A percentile compares a stretch with the other conserved stretches of the same genome.
These are phyloP conservation scores for Mucor saturninus DNA, from an alignment of 371 early-diverging fungal genomes.

Conservation along the genomic window DNA sequence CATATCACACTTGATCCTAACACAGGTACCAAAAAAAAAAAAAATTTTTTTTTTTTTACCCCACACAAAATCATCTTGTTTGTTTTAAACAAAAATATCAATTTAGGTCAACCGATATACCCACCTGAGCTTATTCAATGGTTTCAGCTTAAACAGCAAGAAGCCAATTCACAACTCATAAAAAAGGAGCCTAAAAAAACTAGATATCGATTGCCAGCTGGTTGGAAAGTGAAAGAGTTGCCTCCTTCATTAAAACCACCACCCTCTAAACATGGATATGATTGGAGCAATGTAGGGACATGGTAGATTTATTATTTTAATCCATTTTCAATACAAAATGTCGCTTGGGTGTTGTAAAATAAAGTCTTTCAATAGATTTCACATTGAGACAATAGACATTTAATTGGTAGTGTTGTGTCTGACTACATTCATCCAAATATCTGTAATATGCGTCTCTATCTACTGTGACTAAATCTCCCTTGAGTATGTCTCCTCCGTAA, in stretches of 20 bases:
- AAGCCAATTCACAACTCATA: not conserved
- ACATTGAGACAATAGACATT: not conserved
- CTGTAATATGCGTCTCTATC: not conserved
- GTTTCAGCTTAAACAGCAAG: slow-evolving; percentile 30
- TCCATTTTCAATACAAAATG: not conserved
- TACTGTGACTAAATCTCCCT: not conserved
- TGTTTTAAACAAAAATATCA: not conserved
- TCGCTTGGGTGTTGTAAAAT: not conserved
- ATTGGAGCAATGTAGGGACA: slow-evolving; percentile 31
- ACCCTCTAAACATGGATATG: slow-evolving; percentile 31
- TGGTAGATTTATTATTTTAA: slow-evolving; percentile 24
- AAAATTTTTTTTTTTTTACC: not conserved
- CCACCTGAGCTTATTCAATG: slow-evolving; percentile 39
- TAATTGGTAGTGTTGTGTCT: not conserved
- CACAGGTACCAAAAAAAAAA: slow-evolving; percentile 12
- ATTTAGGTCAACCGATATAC: slow-evolving; percentile 19
- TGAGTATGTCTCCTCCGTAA: not conserved
- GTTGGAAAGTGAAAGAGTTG: slow-evolving; percentile 49
- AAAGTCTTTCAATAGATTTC: not conserved
- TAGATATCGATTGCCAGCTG: slow-evolving; percentile 38
- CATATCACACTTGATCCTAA: slow-evolving; percentile 35
- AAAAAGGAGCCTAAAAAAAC: not conserved
- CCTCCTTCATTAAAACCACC: slow-evolving; percentile 51
- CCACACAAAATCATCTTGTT: not conserved
- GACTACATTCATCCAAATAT: not conserved